Conservation (phyloP, 2,329 filamentous ascomycete species). For the Talaromyces sp. region DNA sequence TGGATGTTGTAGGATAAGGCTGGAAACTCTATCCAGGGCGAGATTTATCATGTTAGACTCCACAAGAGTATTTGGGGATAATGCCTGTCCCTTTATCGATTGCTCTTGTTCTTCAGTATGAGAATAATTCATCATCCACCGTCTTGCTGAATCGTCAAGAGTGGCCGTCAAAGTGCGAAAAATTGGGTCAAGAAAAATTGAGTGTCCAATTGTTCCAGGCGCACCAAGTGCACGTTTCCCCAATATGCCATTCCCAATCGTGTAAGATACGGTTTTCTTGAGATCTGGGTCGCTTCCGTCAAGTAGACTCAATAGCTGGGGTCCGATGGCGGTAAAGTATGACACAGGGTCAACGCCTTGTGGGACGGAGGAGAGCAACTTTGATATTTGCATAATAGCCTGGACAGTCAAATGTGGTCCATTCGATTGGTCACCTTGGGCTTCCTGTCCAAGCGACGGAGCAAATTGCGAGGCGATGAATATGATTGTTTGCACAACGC, state of each 20-base stretch:
- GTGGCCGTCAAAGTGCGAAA: slow-evolving; percentile 41
- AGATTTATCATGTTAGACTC: slow-evolving; percentile 30
- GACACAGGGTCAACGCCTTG: slow-evolving; percentile 36
- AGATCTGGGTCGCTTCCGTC: slow-evolving; percentile 45
- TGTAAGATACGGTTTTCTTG: slow-evolving; percentile 46
- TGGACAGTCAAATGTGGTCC: slow-evolving; percentile 47
- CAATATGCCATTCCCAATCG: slow-evolving; percentile 48
- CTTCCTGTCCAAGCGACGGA: slow-evolving; percentile 40
- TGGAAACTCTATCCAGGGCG: slow-evolving; percentile 39
- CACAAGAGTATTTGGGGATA: slow-evolving; percentile 24
- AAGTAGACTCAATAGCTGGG: slow-evolving; percentile 44
- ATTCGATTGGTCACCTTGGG: slow-evolving; percentile 30
- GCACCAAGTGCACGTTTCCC: slow-evolving; percentile 44
- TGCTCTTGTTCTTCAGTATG: slow-evolving; percentile 15
- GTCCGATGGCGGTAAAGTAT: slow-evolving; percentile 44
- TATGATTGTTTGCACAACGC: slow-evolving; percentile 46
- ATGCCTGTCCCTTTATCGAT: neutral
- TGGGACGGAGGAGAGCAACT: slow-evolving; percentile 46
- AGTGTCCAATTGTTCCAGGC: slow-evolving; percentile 44
- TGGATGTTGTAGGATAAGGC: slow-evolving; percentile 44
- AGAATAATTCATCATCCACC: slow-evolving; percentile 33
- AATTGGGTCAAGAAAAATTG: slow-evolving; percentile 45
- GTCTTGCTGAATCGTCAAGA: slow-evolving; percentile 25
- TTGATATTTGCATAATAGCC: slow-evolving; percentile 48
- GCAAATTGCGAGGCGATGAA: slow-evolving; percentile 48